phyloP scores from a whole-genome alignment of 306 rosid species.

The Albizia julibrissin region DNA sequence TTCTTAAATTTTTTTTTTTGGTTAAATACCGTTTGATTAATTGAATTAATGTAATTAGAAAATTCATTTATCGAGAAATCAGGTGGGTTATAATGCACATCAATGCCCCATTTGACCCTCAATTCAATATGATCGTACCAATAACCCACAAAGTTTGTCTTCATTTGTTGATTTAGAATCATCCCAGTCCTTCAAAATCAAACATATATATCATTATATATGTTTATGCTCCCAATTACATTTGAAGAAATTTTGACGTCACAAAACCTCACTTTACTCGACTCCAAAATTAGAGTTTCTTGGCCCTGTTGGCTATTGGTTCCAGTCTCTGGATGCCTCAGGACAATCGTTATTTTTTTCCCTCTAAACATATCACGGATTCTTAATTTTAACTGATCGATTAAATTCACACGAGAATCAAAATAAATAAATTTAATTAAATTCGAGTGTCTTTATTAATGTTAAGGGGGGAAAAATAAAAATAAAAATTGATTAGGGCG shows the following conservation, averaged over 20 bases:
- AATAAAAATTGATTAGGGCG: neutral
- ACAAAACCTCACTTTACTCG: neutral
- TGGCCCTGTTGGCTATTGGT: neutral
- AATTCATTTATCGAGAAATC: neutral
- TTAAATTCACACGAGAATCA: neutral
- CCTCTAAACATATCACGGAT: neutral
- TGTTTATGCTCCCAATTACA: neutral
- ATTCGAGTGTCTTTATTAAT: neutral
- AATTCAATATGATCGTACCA: conserved; percentile 28
- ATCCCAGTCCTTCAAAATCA: conserved; percentile 26
- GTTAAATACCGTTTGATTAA: neutral
- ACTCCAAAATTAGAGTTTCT: neutral
- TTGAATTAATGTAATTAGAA: neutral
- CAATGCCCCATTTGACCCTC: conserved; percentile 23
- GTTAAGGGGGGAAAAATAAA: neutral
- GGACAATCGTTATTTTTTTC: neutral
- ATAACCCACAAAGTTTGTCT: conserved; percentile 39
- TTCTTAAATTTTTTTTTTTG: neutral
- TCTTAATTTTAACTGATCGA: neutral
- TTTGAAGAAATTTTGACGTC: neutral
- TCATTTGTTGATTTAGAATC: conserved; percentile 28
- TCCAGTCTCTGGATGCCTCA: neutral
- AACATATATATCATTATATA: conserved; percentile 22
- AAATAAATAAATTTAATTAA: neutral
- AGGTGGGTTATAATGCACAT: conserved; percentile 12